A percentile compares a stretch with the other conserved stretches of the same genome.
Conservation (phyloP, 2,329 filamentous ascomycete species). For the Thielaviopsis ethacetica region DNA sequence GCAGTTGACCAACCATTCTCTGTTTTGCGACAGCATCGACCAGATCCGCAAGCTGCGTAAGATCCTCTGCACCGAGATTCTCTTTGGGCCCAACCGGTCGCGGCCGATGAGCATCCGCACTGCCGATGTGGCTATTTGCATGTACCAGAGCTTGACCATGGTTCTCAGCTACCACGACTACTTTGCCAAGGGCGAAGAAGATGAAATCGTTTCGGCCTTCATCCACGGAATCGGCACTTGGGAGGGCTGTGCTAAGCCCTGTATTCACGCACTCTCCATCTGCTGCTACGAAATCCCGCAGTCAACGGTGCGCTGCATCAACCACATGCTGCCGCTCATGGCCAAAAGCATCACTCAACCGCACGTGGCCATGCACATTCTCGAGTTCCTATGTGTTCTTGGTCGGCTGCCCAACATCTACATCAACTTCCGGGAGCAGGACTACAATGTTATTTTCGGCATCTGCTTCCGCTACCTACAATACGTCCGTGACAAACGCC, state of each 20-base stretch:
- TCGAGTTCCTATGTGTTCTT: constrained; percentile 85
- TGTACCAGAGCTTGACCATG: constrained; percentile 76
- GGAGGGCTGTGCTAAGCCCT: constrained; percentile 78
- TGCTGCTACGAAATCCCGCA: constrained; percentile 89
- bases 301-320: constrained; percentile 71
- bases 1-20: constrained; percentile 75
- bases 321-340: constrained; percentile 82
- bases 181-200: constrained; percentile 71
- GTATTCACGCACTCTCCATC: constrained; percentile 85
- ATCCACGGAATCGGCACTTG: constrained; percentile 68
- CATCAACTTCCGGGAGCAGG: constrained; percentile 76
- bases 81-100: background rate
- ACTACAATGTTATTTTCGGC: constrained; percentile 86
- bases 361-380: constrained; percentile 79
- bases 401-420: constrained; percentile 73
- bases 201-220: constrained; percentile 77
- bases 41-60: constrained; percentile 63
- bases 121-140: constrained; percentile 72
- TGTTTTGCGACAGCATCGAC: constrained; percentile 59
- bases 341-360: constrained; percentile 90
- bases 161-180: constrained; percentile 79
- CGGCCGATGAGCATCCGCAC: background rate
- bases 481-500: constrained; percentile 57
- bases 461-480: constrained; percentile 91
- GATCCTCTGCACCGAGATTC: constrained; percentile 40